These are phyloP conservation scores for Petunia secreta DNA, from an alignment of 257 asterid species.

Conservation along the genomic window DNA sequence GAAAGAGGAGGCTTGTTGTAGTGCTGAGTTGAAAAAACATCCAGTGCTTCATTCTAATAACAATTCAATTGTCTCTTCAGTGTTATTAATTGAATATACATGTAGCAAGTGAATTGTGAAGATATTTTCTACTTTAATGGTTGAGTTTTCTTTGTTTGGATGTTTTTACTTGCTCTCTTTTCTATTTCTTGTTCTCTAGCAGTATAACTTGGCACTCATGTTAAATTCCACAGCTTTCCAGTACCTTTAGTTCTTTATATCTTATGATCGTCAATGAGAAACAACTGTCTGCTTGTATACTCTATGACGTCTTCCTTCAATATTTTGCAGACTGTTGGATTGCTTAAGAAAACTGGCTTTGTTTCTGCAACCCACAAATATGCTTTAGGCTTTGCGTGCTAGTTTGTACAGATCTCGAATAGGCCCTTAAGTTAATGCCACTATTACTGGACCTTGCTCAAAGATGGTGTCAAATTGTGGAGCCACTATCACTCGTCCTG, in stretches of 20 bases:
- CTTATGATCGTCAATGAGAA: not conserved
- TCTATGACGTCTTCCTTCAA: not conserved
- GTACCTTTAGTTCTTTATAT: too few species aligned
- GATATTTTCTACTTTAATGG: not conserved
- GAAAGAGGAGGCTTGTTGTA: not conserved
- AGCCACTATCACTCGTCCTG: not conserved
- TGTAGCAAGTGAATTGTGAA: not conserved
- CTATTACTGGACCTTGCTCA: not conserved
- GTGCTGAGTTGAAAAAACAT: not conserved
- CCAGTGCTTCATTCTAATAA: too few species aligned
- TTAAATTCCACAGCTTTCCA: too few species aligned
- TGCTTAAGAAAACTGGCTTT: not conserved
- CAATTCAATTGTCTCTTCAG: not conserved
- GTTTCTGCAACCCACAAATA: too few species aligned
- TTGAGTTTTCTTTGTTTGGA: not conserved
- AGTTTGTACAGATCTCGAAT: not conserved
- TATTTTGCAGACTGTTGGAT: conserved; percentile 1
- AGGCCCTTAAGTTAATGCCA: not conserved
- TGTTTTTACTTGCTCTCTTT: not conserved
- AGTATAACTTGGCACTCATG: not conserved
- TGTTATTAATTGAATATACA: too few species aligned
- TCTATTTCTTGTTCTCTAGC: not conserved
- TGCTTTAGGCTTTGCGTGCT: not conserved
- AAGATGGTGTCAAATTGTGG: not conserved
- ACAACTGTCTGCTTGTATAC: not conserved